Conservation (phyloP, 129 eudicot species). For the Saposhnikovia divaricata region DNA sequence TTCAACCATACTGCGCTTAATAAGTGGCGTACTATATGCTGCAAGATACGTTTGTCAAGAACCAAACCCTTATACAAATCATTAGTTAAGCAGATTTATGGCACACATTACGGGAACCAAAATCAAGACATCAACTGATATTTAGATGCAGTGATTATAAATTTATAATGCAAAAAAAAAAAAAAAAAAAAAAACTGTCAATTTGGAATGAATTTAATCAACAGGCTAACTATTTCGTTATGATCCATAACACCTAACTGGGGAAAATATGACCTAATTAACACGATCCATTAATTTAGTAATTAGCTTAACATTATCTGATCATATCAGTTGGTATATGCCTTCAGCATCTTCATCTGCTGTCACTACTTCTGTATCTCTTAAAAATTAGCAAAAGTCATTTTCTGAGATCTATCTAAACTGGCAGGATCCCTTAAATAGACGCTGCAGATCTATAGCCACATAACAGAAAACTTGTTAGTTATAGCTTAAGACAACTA, state of each 20-base stretch:
- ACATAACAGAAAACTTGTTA: not conserved
- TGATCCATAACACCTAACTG: too few species aligned
- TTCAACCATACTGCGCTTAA: too few species aligned
- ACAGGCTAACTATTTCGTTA: not conserved
- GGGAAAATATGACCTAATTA: not conserved
- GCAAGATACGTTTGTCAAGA: too few species aligned
- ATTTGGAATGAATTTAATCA: not conserved
- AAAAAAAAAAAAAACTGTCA: not conserved
- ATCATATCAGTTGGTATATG: not conserved
- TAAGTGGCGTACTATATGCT: too few species aligned
- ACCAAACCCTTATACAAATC: too few species aligned
- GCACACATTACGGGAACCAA: not conserved
- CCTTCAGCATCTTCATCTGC: not conserved
- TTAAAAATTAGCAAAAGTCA: conserved; percentile 12
- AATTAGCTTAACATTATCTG: not conserved
- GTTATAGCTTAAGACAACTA: conserved; percentile 14
- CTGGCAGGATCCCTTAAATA: conserved; percentile 18
- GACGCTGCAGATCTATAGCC: conserved; percentile 8
- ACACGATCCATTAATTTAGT: not conserved
- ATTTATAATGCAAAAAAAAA: too few species aligned
- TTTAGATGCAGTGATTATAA: not conserved
- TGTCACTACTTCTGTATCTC: not conserved
- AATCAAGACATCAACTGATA: not conserved
- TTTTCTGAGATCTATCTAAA: conserved; percentile 12
- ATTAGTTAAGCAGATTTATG: not conserved